Conservation (phyloP, 1,139 yeast genomes). For the Magnusiomyces fungicola region DNA sequence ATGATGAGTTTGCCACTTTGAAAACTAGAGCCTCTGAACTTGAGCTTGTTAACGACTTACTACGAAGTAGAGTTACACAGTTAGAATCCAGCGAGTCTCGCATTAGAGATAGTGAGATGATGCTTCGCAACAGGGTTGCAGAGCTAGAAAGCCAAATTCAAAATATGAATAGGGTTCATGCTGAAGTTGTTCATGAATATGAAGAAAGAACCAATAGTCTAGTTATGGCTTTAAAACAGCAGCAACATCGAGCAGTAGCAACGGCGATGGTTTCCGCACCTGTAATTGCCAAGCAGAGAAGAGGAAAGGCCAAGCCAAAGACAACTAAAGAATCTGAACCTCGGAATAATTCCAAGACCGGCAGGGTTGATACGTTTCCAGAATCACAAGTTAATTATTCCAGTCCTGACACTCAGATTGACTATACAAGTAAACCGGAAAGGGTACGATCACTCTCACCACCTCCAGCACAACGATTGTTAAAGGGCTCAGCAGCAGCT, state of each 20-base stretch:
- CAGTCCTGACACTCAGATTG: no score
- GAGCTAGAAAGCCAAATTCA: neutral
- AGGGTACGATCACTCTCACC: no score
- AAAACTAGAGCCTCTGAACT: constrained; percentile 50
- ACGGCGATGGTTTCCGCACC: constrained; percentile 3
- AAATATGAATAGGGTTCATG: neutral
- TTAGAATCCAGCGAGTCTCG: constrained; percentile 60
- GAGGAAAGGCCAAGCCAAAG: neutral
- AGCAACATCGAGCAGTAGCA: constrained; percentile 3
- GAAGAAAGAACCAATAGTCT: neutral
- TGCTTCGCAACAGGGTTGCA: constrained; percentile 1
- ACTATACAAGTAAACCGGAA: no score
- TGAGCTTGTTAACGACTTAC: constrained; percentile 81
- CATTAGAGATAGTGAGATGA: constrained; percentile 3
- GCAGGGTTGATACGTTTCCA: no score
- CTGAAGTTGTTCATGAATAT: neutral
- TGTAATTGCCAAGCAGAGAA: neutral
- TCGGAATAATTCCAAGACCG: no score
- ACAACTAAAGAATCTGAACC: neutral
- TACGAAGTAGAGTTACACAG: constrained; percentile 73
- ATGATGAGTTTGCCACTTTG: constrained; percentile 6
- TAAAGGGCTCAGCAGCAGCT: no score
- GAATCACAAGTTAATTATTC: no score
- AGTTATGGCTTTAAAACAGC: constrained; percentile 3
- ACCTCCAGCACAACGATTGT: no score